Conservation (phyloP, 2,329 filamentous ascomycete species). For the Sporothrix schenckii region DNA sequence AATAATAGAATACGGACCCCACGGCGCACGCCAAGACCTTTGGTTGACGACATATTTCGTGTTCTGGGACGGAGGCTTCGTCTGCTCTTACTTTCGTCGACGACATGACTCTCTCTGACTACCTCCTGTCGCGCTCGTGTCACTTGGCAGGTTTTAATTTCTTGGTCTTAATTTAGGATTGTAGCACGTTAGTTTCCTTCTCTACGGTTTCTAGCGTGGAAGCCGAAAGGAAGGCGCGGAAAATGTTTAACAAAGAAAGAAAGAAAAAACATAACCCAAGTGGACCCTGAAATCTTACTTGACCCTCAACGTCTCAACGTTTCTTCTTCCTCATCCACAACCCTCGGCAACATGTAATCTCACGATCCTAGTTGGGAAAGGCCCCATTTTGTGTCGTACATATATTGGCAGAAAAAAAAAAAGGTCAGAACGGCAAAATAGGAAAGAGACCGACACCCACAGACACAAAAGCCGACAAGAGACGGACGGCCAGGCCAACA, state of each 20-base stretch:
- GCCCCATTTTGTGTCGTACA: not conserved
- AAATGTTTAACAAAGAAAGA: not conserved
- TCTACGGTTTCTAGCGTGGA: constrained; percentile 33
- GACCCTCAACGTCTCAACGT: not conserved
- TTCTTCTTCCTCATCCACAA: not conserved
- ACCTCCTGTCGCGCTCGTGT: constrained; percentile 9
- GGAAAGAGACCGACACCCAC: not conserved
- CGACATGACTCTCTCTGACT: not conserved
- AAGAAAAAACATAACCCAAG: not conserved
- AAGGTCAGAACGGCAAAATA: constrained; percentile 4
- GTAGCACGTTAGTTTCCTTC: constrained; percentile 30
- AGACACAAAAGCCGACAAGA: not conserved
- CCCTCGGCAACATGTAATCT: constrained; percentile 2
- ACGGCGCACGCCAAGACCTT: constrained; percentile 5
- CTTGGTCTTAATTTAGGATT: not conserved
- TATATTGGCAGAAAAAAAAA: not conserved
- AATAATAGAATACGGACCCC: not conserved
- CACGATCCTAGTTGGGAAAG: constrained; percentile 1
- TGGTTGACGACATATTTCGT: constrained; percentile 13
- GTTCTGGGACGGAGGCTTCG: not conserved
- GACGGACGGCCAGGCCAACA: not conserved
- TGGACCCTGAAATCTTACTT: constrained; percentile 6
- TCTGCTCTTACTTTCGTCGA: not conserved
- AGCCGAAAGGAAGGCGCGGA: not conserved
- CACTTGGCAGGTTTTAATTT: not conserved